Evolutionary conservation across 805 yeast genomes (phyloP).

Genomic region (Zygosaccharomyces gambellarensis): DNA sequence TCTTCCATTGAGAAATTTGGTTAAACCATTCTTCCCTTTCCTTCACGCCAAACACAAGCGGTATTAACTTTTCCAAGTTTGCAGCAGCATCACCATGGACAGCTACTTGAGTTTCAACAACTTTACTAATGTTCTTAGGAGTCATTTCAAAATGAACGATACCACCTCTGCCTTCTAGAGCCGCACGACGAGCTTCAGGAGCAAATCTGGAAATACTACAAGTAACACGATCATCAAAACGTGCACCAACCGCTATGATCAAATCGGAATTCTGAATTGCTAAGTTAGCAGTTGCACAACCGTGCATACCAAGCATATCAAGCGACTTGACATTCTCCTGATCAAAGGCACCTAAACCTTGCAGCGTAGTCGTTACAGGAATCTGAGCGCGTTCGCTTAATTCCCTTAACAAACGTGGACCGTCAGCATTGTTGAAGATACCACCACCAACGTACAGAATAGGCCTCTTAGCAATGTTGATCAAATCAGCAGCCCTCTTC

Average conservation of each 20-base stretch:
- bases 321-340: constrained; percentile 85
- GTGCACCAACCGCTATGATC: constrained; percentile 90
- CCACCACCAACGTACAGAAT: constrained; percentile 91
- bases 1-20: constrained; percentile 75
- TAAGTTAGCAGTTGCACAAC: constrained; percentile 88
- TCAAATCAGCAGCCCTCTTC: constrained; percentile 66
- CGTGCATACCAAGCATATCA: constrained; percentile 99
- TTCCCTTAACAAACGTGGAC: constrained; percentile 74
- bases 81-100: constrained; percentile 91
- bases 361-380: constrained; percentile 94
- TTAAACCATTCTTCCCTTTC: constrained; percentile 78
- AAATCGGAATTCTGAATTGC: constrained; percentile 93
- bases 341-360: constrained; percentile 91
- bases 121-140: constrained; percentile 96
- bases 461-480: constrained; percentile 83
- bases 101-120: constrained; percentile 93
- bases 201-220: constrained; percentile 83
- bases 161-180: constrained; percentile 86
- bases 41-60: constrained; percentile 58
- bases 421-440: constrained; percentile 70
- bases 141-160: constrained; percentile 93
- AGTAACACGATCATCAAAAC: constrained; percentile 98
- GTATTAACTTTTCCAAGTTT: constrained; percentile 69
- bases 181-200: constrained; percentile 88
- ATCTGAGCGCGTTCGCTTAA: constrained; percentile 85